phyloP scores from a whole-genome alignment of 2,329 filamentous ascomycete genomes.

The Calonectria henricotiae region DNA sequence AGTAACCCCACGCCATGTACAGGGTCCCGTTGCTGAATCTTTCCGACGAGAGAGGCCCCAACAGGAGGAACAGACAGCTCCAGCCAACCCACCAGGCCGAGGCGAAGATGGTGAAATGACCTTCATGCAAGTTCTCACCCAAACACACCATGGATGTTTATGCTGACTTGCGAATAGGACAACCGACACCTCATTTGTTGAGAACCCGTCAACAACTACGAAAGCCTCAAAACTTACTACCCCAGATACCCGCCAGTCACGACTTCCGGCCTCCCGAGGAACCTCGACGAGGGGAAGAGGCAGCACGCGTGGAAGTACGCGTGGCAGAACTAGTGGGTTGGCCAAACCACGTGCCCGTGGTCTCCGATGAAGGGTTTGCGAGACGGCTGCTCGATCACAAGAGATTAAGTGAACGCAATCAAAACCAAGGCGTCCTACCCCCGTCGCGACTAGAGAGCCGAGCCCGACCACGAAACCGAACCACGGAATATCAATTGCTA shows the following conservation, averaged over 20 bases:
- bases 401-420: neutral
- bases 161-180: slow-evolving; percentile 72
- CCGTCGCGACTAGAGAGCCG: neutral
- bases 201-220: slow-evolving; percentile 79
- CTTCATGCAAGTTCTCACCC: slow-evolving; percentile 77
- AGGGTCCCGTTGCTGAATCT: slow-evolving; percentile 89
- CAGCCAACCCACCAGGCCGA: slow-evolving; percentile 47
- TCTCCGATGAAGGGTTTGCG: slow-evolving; percentile 58
- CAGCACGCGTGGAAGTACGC: slow-evolving; percentile 47
- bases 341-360: slow-evolving; percentile 65
- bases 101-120: slow-evolving; percentile 80
- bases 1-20: slow-evolving; percentile 31
- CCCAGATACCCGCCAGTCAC: slow-evolving; percentile 64
- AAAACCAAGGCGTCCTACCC: neutral
- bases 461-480: neutral
- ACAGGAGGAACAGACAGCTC: slow-evolving; percentile 62
- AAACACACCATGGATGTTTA: neutral
- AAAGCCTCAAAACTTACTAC: slow-evolving; percentile 67
- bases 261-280: slow-evolving; percentile 65
- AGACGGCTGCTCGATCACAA: slow-evolving; percentile 13
- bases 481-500: neutral
- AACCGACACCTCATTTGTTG: slow-evolving; percentile 91
- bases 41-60: slow-evolving; percentile 79
- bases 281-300: slow-evolving; percentile 55
- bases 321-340: slow-evolving; percentile 65